Evolutionary conservation across 1,284 basidiomycete genomes (phyloP).

Genomic region (Cryptococcus sp.): DNA sequence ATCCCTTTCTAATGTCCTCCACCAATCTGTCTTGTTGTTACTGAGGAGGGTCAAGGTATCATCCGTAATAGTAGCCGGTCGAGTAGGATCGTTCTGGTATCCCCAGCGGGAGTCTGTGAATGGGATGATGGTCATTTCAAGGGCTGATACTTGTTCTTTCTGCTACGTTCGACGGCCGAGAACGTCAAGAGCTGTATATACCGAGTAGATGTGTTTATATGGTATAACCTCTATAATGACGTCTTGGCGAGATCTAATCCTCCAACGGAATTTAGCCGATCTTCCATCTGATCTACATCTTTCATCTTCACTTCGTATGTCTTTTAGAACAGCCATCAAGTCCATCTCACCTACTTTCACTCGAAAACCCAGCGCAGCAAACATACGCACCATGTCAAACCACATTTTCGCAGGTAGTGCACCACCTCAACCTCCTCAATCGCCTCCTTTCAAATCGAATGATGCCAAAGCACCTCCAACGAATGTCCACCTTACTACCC

Average conservation of each 20-base stretch:
- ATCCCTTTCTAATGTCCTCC: background rate
- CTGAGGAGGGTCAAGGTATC: slow-evolving; percentile 5
- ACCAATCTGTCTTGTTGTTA: slow-evolving; percentile 4
- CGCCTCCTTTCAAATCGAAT: background rate
- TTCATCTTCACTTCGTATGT: background rate
- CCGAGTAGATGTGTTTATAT: too few species aligned
- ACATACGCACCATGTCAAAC: slow-evolving; percentile 4
- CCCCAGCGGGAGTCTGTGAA: slow-evolving; percentile 2
- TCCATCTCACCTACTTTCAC: too few species aligned
- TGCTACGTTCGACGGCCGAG: too few species aligned
- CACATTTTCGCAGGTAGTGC: slow-evolving; percentile 5
- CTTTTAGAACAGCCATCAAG: too few species aligned
- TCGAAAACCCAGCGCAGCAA: too few species aligned
- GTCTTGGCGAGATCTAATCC: background rate
- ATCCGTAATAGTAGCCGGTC: background rate
- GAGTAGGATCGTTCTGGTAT: background rate
- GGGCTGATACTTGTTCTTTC: background rate
- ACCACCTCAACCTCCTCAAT: background rate
- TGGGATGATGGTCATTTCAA: slow-evolving; percentile 1
- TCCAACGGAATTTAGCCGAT: background rate
- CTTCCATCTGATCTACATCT: background rate
- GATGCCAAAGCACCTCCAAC: slow-evolving; percentile 5
- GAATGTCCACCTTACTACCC: slow-evolving; percentile 57
- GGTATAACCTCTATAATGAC: background rate
- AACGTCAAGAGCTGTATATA: too few species aligned